A percentile compares a stretch with the other conserved stretches of the same genome.
Conservation (phyloP, 225 moss, liverwort and hornwort genomes). For the Pseudoscleropodium purum region DNA sequence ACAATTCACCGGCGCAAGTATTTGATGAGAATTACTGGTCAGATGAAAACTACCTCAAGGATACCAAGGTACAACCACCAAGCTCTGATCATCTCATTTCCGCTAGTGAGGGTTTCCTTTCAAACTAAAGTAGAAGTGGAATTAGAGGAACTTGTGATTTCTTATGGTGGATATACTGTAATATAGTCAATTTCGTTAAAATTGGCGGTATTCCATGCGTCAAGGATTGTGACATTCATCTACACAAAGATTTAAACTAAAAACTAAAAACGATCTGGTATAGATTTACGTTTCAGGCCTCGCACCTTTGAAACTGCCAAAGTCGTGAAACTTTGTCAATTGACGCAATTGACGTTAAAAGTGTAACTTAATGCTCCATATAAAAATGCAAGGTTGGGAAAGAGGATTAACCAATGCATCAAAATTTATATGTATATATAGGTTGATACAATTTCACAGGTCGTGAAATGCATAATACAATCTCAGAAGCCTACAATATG, state of each 20-base stretch:
- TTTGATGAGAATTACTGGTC: conserved; percentile 44
- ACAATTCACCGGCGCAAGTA: background rate
- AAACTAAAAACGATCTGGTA: background rate
- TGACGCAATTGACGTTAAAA: background rate
- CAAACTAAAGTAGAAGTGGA: background rate
- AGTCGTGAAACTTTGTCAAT: background rate
- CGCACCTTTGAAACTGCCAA: background rate
- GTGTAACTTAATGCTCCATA: background rate
- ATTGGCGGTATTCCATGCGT: background rate
- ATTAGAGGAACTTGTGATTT: background rate
- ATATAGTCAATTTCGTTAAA: background rate
- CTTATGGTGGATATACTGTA: background rate
- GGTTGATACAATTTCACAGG: background rate
- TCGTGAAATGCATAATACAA: background rate
- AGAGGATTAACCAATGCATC: background rate
- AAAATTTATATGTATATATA: no score
- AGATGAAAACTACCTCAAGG: conserved; percentile 18
- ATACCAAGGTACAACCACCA: conserved; percentile 1
- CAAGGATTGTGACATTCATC: background rate
- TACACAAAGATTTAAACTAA: background rate
- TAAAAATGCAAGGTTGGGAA: background rate
- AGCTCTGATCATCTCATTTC: background rate
- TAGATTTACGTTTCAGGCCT: background rate
- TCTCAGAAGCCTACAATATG: background rate
- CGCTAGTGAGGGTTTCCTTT: background rate